phyloP scores from a whole-genome alignment of 2,329 filamentous ascomycete genomes.

The Colletotrichum truncatum region DNA sequence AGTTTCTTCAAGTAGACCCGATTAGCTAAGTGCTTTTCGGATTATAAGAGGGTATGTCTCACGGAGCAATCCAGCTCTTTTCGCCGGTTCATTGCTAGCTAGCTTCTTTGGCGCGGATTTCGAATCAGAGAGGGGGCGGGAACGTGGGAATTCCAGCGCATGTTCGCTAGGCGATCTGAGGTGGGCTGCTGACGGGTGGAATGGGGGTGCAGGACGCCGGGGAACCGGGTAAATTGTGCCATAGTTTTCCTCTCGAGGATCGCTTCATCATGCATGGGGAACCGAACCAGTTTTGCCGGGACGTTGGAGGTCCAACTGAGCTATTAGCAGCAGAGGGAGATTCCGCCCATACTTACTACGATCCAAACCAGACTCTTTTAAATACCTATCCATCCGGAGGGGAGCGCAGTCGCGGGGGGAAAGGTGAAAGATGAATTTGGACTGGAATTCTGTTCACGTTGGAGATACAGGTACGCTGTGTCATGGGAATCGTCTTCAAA shows the following conservation, averaged over 20 bases:
- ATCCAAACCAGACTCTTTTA: too few relatives aligned
- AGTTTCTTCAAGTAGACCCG: neutral
- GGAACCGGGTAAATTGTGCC: neutral
- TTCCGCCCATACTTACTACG: neutral
- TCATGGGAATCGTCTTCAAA: too few relatives aligned
- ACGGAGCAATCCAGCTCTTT: neutral
- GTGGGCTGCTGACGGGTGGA: neutral
- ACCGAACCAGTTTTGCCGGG: slow-evolving; percentile 10
- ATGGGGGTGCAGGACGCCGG: neutral
- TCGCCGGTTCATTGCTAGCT: neutral
- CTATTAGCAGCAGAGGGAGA: slow-evolving; percentile 9
- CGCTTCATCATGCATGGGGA: neutral
- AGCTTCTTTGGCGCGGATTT: neutral
- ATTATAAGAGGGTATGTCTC: too few relatives aligned
- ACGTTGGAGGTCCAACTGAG: slow-evolving; percentile 13
- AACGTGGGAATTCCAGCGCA: neutral
- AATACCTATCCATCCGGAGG: too few relatives aligned
- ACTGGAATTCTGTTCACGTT: too few relatives aligned
- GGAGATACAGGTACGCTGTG: too few relatives aligned
- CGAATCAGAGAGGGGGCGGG: neutral
- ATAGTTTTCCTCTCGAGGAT: neutral
- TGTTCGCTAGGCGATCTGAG: neutral
- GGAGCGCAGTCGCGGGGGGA: too few relatives aligned
- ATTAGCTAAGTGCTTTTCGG: too few relatives aligned
- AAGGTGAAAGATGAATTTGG: too few relatives aligned